These are phyloP conservation scores for Silene latifolia DNA, from an alignment of 148 eudicot species.

Conservation along the genomic window DNA sequence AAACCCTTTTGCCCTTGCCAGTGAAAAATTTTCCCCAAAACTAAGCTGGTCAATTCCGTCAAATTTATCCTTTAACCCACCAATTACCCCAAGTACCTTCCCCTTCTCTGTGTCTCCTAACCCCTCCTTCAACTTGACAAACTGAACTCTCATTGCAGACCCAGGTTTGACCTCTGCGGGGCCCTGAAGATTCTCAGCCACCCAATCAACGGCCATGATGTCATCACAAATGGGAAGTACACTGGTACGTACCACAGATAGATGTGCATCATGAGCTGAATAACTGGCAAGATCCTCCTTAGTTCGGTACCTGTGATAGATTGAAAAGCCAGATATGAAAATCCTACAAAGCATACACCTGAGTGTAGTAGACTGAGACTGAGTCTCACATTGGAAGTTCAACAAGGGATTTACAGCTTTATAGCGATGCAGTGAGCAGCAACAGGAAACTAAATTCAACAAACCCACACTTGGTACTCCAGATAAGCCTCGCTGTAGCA, in stretches of 20 bases:
- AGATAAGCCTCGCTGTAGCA: neutral
- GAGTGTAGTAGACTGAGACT: too few species aligned
- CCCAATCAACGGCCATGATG: conserved; percentile 88
- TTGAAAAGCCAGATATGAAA: conserved; percentile 15
- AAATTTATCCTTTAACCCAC: conserved; percentile 49
- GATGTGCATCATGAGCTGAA: conserved; percentile 55
- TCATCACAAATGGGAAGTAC: conserved; percentile 67
- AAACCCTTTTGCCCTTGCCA: conserved; percentile 79
- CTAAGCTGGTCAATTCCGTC: conserved; percentile 40
- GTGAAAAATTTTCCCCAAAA: conserved; percentile 79
- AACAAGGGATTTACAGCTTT: too few species aligned
- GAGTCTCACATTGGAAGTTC: too few species aligned
- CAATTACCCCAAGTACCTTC: conserved; percentile 49
- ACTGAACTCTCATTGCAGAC: conserved; percentile 59
- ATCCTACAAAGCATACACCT: neutral
- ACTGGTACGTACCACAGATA: conserved; percentile 42
- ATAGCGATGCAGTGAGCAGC: too few species aligned
- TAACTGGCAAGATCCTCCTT: conserved; percentile 53
- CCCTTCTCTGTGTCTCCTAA: conserved; percentile 45
- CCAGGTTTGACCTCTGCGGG: conserved; percentile 34
- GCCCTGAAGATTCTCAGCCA: conserved; percentile 25
- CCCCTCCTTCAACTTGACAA: conserved; percentile 63
- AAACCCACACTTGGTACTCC: neutral
- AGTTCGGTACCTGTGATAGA: conserved; percentile 57
- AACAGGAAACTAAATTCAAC: neutral